Conservation (phyloP, 208 protist species). For the Trypanosoma boissoni region DNA sequence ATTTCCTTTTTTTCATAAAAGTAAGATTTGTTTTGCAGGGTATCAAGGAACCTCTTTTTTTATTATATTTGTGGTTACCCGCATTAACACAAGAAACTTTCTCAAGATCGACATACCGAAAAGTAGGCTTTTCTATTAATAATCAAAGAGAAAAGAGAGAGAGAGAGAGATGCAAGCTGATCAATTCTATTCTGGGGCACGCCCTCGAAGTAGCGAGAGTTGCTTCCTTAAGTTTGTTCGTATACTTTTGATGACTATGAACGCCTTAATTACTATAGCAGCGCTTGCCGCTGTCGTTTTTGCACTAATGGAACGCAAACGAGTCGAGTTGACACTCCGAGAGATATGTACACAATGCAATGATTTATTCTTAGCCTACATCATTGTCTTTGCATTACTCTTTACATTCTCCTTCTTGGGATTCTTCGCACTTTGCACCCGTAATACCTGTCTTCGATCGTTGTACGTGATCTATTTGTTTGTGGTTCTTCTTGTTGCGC, state of each 20-base stretch:
- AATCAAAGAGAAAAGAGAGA: background rate
- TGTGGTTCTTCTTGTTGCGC: conserved; percentile 9
- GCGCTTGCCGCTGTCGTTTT: conserved; percentile 22
- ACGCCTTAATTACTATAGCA: conserved; percentile 17
- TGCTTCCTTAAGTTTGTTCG: conserved; percentile 12
- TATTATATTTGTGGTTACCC: too few species aligned
- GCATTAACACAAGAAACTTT: too few species aligned
- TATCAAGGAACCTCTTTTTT: too few species aligned
- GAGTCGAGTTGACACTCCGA: conserved; percentile 10
- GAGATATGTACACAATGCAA: conserved; percentile 18
- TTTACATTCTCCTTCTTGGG: conserved; percentile 16
- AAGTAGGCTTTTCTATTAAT: too few species aligned
- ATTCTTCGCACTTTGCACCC: conserved; percentile 27
- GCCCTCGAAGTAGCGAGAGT: background rate
- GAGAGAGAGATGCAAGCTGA: background rate
- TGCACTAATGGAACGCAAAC: conserved; percentile 18
- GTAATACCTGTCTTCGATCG: conserved; percentile 12
- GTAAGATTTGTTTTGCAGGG: background rate
- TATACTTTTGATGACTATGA: conserved; percentile 21
- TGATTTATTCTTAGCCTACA: conserved; percentile 16
- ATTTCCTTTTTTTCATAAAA: background rate
- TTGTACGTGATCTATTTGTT: conserved; percentile 18
- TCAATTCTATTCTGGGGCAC: background rate
- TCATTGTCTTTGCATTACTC: conserved; percentile 16
- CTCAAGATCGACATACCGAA: too few species aligned